Percentiles rank a stretch among this genome's conserved stretches.
Conservation (phyloP, 371 early-diverging fungal species). For the Apophysomyces trapeziformis region DNA sequence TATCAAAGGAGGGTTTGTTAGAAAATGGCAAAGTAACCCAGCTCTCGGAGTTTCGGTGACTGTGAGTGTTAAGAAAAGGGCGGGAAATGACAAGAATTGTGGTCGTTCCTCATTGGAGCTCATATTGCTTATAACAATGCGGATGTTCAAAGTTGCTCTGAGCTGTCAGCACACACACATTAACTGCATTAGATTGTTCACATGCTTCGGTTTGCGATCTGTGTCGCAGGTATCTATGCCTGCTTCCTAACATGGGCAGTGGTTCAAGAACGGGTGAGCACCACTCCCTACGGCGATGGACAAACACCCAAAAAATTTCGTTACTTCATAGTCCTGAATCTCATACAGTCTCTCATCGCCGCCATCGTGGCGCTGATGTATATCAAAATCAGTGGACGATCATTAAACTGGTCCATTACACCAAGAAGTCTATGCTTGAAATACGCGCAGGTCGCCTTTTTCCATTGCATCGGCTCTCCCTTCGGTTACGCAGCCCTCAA, state of each 20-base stretch:
- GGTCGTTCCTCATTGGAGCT: too few relatives aligned
- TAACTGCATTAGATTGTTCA: neutral
- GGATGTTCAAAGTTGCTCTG: neutral
- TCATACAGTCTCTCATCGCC: slow-evolving; percentile 81
- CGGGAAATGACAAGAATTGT: too few relatives aligned
- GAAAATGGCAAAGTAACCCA: too few relatives aligned
- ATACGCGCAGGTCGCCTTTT: slow-evolving; percentile 79
- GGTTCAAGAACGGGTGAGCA: slow-evolving; percentile 91
- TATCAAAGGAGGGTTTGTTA: too few relatives aligned
- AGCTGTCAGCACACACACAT: neutral
- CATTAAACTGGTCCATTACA: slow-evolving; percentile 36
- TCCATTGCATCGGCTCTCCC: slow-evolving; percentile 82
- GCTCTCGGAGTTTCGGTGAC: too few relatives aligned
- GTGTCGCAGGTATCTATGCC: slow-evolving; percentile 89
- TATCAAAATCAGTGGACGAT: slow-evolving; percentile 56
- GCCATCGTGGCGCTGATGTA: slow-evolving; percentile 78
- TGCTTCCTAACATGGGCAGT: slow-evolving; percentile 97
- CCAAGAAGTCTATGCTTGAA: slow-evolving; percentile 52
- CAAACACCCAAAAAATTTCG: slow-evolving; percentile 73
- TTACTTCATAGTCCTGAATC: slow-evolving; percentile 89
- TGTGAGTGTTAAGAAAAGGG: too few relatives aligned
- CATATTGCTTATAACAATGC: too few relatives aligned
- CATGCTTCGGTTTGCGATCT: slow-evolving; percentile 73
- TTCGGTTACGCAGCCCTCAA: slow-evolving; percentile 94
- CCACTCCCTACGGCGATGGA: slow-evolving; percentile 73